phyloP scores from a whole-genome alignment of 345 rosid species.

The Litchi chinensis region DNA sequence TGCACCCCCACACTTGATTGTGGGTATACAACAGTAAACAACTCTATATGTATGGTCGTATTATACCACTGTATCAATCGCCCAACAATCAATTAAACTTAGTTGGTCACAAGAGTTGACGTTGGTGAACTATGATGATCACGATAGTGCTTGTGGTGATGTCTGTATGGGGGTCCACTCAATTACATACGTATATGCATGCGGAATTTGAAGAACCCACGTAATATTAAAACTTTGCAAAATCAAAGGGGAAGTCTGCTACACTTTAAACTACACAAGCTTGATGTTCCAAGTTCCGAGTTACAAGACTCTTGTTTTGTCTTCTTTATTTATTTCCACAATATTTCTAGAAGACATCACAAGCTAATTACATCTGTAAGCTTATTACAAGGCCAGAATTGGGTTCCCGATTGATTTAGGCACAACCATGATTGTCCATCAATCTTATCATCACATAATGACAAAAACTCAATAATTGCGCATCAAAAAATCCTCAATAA shows the following conservation, averaged over 20 bases:
- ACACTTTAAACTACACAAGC: neutral
- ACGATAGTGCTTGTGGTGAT: no score
- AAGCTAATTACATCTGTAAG: no score
- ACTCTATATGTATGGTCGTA: no score
- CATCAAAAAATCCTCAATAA: neutral
- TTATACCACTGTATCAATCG: no score
- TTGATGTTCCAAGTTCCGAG: no score
- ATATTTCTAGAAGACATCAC: no score
- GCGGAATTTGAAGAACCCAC: neutral
- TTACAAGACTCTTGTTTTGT: no score
- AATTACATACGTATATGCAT: neutral
- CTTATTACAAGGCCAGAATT: no score
- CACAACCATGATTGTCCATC: neutral
- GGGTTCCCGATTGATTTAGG: neutral
- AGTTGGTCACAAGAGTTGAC: no score
- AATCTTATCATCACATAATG: no score
- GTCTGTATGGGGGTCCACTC: neutral
- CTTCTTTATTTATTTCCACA: no score
- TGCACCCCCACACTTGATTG: neutral
- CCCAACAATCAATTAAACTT: no score
- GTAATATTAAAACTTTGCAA: neutral
- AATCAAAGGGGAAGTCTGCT: neutral
- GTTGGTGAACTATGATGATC: neutral
- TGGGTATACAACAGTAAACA: neutral
- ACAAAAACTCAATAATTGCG: neutral